Evolutionary conservation across 257 asterid genomes (phyloP).

Genomic region (Solanum gracilifrons): DNA sequence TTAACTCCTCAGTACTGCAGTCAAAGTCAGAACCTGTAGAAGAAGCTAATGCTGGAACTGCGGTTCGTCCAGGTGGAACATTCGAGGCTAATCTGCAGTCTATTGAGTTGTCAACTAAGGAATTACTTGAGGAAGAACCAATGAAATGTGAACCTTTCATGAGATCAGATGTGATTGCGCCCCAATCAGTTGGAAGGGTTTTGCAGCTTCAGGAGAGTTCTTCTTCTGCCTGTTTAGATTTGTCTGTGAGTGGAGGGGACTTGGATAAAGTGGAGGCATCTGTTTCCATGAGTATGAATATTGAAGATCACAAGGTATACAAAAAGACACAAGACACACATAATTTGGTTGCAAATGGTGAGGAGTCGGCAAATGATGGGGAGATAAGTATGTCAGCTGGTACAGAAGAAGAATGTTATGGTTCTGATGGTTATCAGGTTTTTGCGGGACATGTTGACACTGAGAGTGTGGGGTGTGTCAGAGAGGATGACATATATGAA

Average conservation of each 20-base stretch:
- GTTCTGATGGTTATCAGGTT: slow-evolving; percentile 33
- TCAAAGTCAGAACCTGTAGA: slow-evolving; percentile 48
- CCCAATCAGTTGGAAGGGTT: slow-evolving; percentile 25
- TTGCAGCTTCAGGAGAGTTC: slow-evolving; percentile 47
- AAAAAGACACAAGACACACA: slow-evolving; percentile 12
- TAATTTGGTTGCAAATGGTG: slow-evolving; percentile 16
- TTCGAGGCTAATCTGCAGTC: slow-evolving; percentile 15
- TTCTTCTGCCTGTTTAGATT: slow-evolving; percentile 21
- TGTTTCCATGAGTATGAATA: slow-evolving; percentile 4
- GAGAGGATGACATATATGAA: slow-evolving; percentile 54
- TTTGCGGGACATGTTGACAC: slow-evolving; percentile 5
- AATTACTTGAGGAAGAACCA: slow-evolving; percentile 22
- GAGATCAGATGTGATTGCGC: slow-evolving; percentile 3
- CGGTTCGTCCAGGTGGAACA: slow-evolving; percentile 23
- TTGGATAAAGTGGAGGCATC: not conserved
- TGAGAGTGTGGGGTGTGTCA: not conserved
- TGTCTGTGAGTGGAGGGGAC: too few species aligned
- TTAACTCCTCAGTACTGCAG: slow-evolving; percentile 22
- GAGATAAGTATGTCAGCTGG: slow-evolving; percentile 28
- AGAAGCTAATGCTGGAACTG: slow-evolving; percentile 32
- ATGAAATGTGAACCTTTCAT: slow-evolving; percentile 38
- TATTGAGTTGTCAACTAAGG: slow-evolving; percentile 13
- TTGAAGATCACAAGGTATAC: slow-evolving; percentile 10
- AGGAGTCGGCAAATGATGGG: slow-evolving; percentile 27
- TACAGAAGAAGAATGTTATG: slow-evolving; percentile 38